Evolutionary conservation across 2,329 filamentous ascomycete species (phyloP), one percentile per base, ranked within the genome.

Genomic region (Clonostachys rosea): DNA sequence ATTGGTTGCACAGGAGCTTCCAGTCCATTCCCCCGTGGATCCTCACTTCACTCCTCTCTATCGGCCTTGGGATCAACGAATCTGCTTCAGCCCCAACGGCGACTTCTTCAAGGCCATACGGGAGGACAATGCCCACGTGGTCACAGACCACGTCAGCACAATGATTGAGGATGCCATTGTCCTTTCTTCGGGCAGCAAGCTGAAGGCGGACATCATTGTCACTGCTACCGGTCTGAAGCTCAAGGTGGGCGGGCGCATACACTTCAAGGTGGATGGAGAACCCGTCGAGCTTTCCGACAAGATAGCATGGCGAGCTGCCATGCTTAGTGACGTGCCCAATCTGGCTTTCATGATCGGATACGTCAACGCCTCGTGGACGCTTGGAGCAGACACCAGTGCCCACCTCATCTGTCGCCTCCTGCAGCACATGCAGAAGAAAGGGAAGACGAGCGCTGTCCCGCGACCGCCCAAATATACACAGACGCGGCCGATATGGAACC

Each of bases 51-150:
- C 73, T 6, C 83, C 83, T 0, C 59, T 57, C 3, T 86, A 87
- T 54, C 72, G 76, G 40, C 82, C 82, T 0, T 84, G 86, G 76
- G 77, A 88, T 43, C 87, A 94, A 62, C 79, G 88, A 1, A 67
- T 91, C n/a, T 91, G 87, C 55, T 66, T 88, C 46, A 81, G 61
- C 17, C 73, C 71, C 0, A 67, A 73, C 44, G 73, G 70, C 5
- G 76, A 81, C 54, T 80, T 79, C 54, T 79, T 71, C 59, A 56
- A 68, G 30, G 65, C 69, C 1, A 55, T 79, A 1, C 63, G 62
- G 37, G 57, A 56, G 1, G 61, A 62, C 2, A 73, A 73, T 42
- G 61, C 62, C 2, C 56, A 66, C 17, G 57, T 79, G 8, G 68
- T 73, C 1, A 79, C 76, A 0, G 75, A 70, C 46, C 64, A 54